Evolutionary conservation across 192 early-diverging fungal species (phyloP).

Genomic region (Chytriomyces hyalinus): DNA sequence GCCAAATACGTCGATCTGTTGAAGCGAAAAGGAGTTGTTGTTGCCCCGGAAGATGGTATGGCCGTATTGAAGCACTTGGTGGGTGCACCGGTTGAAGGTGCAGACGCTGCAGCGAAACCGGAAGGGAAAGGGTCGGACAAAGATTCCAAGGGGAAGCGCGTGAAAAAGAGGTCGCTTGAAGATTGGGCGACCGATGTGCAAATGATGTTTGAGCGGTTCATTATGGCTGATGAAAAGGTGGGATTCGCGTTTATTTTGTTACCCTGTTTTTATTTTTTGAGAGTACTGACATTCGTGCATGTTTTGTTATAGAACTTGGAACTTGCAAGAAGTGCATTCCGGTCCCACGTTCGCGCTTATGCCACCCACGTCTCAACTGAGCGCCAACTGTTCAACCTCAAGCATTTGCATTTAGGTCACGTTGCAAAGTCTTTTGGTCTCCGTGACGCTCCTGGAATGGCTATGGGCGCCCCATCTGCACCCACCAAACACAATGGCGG

Average conservation of each 20-base stretch:
- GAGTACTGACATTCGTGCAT: slow-evolving; percentile 6
- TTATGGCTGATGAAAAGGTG: slow-evolving; percentile 68
- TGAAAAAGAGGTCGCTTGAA: slow-evolving; percentile 60
- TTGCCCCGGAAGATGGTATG: slow-evolving; percentile 28
- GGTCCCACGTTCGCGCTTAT: slow-evolving; percentile 90
- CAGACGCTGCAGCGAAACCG: background rate
- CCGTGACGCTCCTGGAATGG: slow-evolving; percentile 77
- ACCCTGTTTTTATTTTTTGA: slow-evolving; percentile 21
- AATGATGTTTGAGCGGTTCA: slow-evolving; percentile 74
- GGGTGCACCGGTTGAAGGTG: slow-evolving; percentile 32
- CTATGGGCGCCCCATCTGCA: slow-evolving; percentile 18
- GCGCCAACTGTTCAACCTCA: slow-evolving; percentile 92
- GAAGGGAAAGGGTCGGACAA: background rate
- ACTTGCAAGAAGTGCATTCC: slow-evolving; percentile 81
- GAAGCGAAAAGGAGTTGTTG: slow-evolving; percentile 58
- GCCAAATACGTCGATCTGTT: slow-evolving; percentile 68
- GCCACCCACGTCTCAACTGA: slow-evolving; percentile 86
- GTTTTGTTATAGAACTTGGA: slow-evolving; percentile 53
- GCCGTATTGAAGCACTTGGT: slow-evolving; percentile 16
- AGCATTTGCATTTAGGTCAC: slow-evolving; percentile 94
- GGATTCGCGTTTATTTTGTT: slow-evolving; percentile 16
- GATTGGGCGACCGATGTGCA: slow-evolving; percentile 62
- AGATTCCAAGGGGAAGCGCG: slow-evolving; percentile 23
- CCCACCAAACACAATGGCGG: slow-evolving; percentile 12
- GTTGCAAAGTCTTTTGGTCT: slow-evolving; percentile 96